These are phyloP conservation scores for Agarophyton chilense DNA, from an alignment of 23 red algal genomes.

Conservation along the genomic window DNA sequence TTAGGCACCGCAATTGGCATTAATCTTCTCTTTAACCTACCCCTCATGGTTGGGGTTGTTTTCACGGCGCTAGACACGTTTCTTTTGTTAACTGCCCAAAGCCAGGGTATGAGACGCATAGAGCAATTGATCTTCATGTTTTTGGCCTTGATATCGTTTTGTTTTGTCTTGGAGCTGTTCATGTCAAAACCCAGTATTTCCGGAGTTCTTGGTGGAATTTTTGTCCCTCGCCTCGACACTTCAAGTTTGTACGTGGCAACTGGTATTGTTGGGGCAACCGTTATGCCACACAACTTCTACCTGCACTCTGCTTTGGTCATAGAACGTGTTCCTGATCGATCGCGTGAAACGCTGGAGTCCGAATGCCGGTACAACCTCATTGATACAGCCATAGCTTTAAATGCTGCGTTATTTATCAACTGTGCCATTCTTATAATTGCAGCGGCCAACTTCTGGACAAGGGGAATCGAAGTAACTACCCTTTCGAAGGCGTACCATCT, in stretches of 20 bases:
- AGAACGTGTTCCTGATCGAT: slow-evolving; percentile 73
- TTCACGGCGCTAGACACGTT: slow-evolving; percentile 87
- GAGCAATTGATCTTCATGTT: slow-evolving; percentile 86
- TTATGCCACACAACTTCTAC: slow-evolving; percentile 99
- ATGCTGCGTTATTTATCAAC: slow-evolving; percentile 79
- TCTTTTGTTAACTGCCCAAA: slow-evolving; percentile 76
- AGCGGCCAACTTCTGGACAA: slow-evolving; percentile 70
- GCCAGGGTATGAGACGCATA: slow-evolving; percentile 80
- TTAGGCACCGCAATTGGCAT: slow-evolving; percentile 92
- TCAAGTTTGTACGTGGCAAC: slow-evolving; percentile 77
- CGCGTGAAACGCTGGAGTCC: slow-evolving; percentile 37
- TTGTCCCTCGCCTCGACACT: slow-evolving; percentile 70
- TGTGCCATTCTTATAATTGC: slow-evolving; percentile 74
- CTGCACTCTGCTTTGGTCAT: slow-evolving; percentile 96
- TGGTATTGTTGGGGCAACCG: slow-evolving; percentile 91
- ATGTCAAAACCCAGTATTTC: slow-evolving; percentile 59
- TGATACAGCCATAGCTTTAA: slow-evolving; percentile 71
- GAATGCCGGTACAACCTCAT: slow-evolving; percentile 89
- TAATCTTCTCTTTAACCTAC: slow-evolving; percentile 85
- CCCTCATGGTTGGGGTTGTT: slow-evolving; percentile 77
- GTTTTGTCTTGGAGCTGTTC: slow-evolving; percentile 91
- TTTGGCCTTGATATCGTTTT: slow-evolving; percentile 74
- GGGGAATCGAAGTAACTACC: slow-evolving; percentile 80
- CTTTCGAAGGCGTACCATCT: slow-evolving; percentile 93
- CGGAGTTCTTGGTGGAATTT: slow-evolving; percentile 51